Conservation (phyloP, 306 rosid species). For the Acacia melanoxylon region DNA sequence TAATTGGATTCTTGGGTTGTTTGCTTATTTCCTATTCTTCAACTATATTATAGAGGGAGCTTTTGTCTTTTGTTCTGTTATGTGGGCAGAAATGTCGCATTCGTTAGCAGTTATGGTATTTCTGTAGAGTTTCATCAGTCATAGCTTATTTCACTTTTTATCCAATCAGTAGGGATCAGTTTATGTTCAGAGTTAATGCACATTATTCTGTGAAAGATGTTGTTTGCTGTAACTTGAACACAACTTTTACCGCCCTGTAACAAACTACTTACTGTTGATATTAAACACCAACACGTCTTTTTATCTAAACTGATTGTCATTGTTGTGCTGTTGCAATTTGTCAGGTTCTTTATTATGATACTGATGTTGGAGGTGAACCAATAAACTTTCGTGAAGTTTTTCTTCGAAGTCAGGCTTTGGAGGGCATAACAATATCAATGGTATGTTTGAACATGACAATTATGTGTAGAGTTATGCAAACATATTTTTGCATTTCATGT, state of each 20-base stretch:
- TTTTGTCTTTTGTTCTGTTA: conserved; percentile 6
- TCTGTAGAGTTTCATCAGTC: neutral
- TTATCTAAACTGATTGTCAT: conserved; percentile 20
- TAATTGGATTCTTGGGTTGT: neutral
- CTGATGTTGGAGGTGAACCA: conserved; percentile 87
- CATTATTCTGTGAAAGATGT: neutral
- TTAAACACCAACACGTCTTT: conserved; percentile 4
- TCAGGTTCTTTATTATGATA: conserved; percentile 81
- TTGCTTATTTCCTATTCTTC: neutral
- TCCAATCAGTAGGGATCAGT: neutral
- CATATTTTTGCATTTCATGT: neutral
- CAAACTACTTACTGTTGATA: neutral
- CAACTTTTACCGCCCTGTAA: neutral
- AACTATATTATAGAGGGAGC: neutral
- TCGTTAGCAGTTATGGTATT: neutral
- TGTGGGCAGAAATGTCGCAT: neutral
- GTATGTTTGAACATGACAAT: conserved; percentile 47
- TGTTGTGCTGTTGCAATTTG: conserved; percentile 29
- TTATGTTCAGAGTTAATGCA: neutral
- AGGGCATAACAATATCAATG: conserved; percentile 91
- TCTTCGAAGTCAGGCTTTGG: conserved; percentile 96
- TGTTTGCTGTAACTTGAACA: neutral
- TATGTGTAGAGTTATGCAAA: conserved; percentile 17
- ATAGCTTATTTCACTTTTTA: conserved; percentile 1
- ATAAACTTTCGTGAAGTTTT: conserved; percentile 85